phyloP scores from a whole-genome alignment of 495 filamentous ascomycete species.

The Penicillium roqueforti region DNA sequence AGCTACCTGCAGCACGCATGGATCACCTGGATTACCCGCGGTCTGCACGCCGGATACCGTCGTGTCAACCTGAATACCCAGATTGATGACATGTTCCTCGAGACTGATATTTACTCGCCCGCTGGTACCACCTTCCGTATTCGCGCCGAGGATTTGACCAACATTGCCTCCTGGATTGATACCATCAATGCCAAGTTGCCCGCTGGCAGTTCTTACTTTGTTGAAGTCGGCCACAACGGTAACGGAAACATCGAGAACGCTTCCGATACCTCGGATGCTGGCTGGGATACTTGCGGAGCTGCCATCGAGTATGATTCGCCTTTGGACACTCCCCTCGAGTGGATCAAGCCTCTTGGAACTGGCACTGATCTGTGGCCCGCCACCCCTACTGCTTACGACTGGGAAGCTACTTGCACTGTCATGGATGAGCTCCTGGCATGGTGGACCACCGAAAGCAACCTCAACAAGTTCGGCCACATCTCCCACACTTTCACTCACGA shows the following conservation, averaged over 20 bases:
- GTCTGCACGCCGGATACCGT: conserved; percentile 52
- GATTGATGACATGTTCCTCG: conserved; percentile 61
- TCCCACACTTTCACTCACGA: conserved; percentile 63
- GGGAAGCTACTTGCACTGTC: conserved; percentile 44
- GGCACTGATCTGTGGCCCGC: conserved; percentile 53
- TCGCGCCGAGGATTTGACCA: conserved; percentile 45
- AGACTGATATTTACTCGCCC: conserved; percentile 51
- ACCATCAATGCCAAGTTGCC: conserved; percentile 51
- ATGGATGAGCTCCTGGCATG: conserved; percentile 49
- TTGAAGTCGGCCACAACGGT: conserved; percentile 58
- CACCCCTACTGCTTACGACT: conserved; percentile 42
- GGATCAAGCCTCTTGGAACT: conserved; percentile 53
- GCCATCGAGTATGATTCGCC: conserved; percentile 37
- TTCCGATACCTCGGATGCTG: conserved; percentile 31
- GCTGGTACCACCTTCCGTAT: conserved; percentile 46
- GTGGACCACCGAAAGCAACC: conserved; percentile 45
- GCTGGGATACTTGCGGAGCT: conserved; percentile 29
- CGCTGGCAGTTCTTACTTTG: conserved; percentile 50
- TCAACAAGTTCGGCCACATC: conserved; percentile 50
- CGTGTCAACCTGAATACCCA: conserved; percentile 57
- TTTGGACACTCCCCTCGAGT: conserved; percentile 51
- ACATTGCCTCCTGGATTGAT: conserved; percentile 47
- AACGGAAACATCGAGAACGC: conserved; percentile 56
- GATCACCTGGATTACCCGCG: conserved; percentile 59
- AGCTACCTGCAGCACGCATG: conserved; percentile 59